phyloP scores from a whole-genome alignment of 106 monocot species.

The Gastrodia elata region DNA sequence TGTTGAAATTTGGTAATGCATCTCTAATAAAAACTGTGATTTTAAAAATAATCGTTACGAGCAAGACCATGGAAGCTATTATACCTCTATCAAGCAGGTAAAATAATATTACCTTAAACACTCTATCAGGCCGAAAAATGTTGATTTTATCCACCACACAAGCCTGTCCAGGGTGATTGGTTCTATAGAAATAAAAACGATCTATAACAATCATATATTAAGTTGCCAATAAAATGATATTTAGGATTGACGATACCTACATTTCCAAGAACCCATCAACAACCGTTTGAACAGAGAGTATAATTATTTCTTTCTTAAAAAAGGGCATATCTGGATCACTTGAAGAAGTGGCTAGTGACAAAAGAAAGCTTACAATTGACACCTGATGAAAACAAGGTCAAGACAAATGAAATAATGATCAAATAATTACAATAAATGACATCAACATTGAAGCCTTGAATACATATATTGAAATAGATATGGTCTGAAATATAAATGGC shows the following conservation, averaged over 20 bases:
- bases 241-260: slow-evolving; percentile 23
- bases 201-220: background rate
- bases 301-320: slow-evolving; percentile 45
- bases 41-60: background rate
- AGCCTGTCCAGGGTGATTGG: slow-evolving; percentile 13
- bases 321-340: slow-evolving; percentile 47
- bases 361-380: slow-evolving; percentile 73
- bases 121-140: slow-evolving; percentile 84
- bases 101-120: slow-evolving; percentile 58
- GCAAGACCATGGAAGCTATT: background rate
- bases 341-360: slow-evolving; percentile 54
- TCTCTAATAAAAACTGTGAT: slow-evolving; percentile 75
- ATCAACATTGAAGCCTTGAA: background rate
- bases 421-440: background rate
- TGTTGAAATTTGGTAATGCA: slow-evolving; percentile 62
- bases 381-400: slow-evolving; percentile 36
- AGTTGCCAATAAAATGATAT: background rate
- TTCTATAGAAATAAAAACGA: slow-evolving; percentile 31
- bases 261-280: slow-evolving; percentile 93
- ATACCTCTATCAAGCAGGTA: background rate
- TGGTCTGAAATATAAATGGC: background rate
- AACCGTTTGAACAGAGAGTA: slow-evolving; percentile 42
- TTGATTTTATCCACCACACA: slow-evolving; percentile 75
- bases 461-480: background rate
- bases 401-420: background rate